Evolutionary conservation across 441 rosid genomes (phyloP).

Genomic region (Croton setiger): DNA sequence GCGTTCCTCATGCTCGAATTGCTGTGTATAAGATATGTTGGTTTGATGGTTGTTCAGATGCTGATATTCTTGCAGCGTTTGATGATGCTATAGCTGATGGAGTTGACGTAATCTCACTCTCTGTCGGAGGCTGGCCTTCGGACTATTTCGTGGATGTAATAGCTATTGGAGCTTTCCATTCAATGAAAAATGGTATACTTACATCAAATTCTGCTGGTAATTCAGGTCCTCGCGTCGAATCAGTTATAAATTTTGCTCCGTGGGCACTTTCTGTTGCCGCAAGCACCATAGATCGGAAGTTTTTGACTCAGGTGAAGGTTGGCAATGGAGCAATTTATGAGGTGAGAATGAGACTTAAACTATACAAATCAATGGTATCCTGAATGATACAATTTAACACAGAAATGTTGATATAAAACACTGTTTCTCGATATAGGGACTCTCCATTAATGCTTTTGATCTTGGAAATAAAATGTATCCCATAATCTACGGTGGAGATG

Average conservation of each 20-base stretch:
- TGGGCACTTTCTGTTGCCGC: slow-evolving; percentile 85
- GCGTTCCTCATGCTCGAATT: slow-evolving; percentile 63
- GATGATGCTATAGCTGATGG: slow-evolving; percentile 80
- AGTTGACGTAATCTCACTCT: slow-evolving; percentile 69
- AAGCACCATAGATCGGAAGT: slow-evolving; percentile 66
- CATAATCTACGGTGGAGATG: slow-evolving; percentile 41
- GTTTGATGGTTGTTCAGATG: slow-evolving; percentile 56
- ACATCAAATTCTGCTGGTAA: slow-evolving; percentile 86
- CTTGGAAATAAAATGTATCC: slow-evolving; percentile 30
- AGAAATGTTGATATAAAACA: not conserved
- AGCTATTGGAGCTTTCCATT: slow-evolving; percentile 81
- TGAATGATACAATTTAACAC: not conserved
- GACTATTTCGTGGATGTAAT: slow-evolving; percentile 55
- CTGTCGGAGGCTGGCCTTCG: slow-evolving; percentile 60
- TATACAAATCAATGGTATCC: too few relatives aligned
- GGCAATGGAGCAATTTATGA: slow-evolving; percentile 48
- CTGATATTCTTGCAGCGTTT: slow-evolving; percentile 84
- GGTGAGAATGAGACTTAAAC: slow-evolving; percentile 29
- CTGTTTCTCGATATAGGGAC: slow-evolving; percentile 46
- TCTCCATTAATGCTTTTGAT: slow-evolving; percentile 41
- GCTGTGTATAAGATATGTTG: slow-evolving; percentile 84
- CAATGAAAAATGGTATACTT: slow-evolving; percentile 50
- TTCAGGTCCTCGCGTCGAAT: slow-evolving; percentile 50
- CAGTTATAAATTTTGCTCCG: slow-evolving; percentile 68
- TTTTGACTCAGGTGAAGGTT: slow-evolving; percentile 49